These are phyloP conservation scores for Paracorniculantispora psalliotae DNA, from an alignment of 2,329 filamentous ascomycete genomes.

Conservation along the genomic window DNA sequence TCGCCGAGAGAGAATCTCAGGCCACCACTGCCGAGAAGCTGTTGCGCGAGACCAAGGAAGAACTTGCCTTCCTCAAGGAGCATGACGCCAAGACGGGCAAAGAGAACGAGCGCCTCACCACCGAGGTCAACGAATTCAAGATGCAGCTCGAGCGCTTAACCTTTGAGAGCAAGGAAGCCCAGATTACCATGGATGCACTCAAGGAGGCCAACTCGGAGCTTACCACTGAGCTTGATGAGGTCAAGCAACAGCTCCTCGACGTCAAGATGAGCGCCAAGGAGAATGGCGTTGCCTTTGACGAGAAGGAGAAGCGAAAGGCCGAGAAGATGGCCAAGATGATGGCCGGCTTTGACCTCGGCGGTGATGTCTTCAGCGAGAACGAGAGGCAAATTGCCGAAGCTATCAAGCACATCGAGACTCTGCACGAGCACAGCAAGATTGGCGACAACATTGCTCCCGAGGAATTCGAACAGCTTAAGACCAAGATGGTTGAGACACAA, in stretches of 20 bases:
- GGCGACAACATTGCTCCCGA: slow-evolving; percentile 80
- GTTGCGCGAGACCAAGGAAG: slow-evolving; percentile 78
- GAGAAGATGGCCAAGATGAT: slow-evolving; percentile 99
- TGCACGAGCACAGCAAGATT: slow-evolving; percentile 69
- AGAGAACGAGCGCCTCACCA: slow-evolving; percentile 81
- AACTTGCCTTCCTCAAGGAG: slow-evolving; percentile 79
- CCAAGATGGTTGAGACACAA: slow-evolving; percentile 81
- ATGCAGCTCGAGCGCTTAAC: slow-evolving; percentile 95
- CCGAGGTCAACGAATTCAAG: slow-evolving; percentile 85
- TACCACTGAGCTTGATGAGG: slow-evolving; percentile 84
- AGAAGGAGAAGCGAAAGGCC: slow-evolving; percentile 98
- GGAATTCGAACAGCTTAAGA: slow-evolving; percentile 70
- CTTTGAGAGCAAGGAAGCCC: slow-evolving; percentile 89
- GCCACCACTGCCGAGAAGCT: slow-evolving; percentile 75
- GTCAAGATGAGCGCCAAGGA: slow-evolving; percentile 97
- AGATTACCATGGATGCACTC: slow-evolving; percentile 95
- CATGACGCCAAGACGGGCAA: slow-evolving; percentile 77
- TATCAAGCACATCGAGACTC: slow-evolving; percentile 74
- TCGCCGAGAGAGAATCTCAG: slow-evolving; percentile 85
- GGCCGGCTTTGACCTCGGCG: slow-evolving; percentile 93
- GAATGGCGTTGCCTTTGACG: slow-evolving; percentile 80
- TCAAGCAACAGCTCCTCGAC: slow-evolving; percentile 93
- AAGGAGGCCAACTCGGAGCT: slow-evolving; percentile 95
- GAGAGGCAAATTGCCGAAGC: slow-evolving; percentile 79
- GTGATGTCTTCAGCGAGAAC: slow-evolving; percentile 89